Base-by-base conservation (phyloP, 1,284 basidiomycete species). In the Ustilago nuda region DNA sequence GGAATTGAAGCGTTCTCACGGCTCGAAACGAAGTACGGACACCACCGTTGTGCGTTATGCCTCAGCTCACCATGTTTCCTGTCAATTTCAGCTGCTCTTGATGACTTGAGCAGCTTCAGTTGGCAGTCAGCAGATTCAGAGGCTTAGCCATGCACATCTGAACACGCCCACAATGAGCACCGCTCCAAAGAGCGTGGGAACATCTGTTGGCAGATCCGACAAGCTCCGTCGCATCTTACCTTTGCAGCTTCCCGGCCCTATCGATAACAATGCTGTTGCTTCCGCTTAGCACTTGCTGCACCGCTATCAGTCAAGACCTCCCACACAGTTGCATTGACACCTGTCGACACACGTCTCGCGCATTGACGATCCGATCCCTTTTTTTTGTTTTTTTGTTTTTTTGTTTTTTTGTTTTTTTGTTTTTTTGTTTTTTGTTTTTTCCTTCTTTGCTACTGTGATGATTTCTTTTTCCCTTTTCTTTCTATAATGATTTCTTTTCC, bases 281-380 rank as follows among this genome's bases (percentile, higher is more conserved):
- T 45, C 43, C 7, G n/a, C n/a, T 19, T 19, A 45, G 19, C n/a
- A 19, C 35, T 56, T 11, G 32, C 33, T 41, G 45, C 46, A 43
- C 17, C 23, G 37, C 41, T 43, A 43, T 41, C 61, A 15, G 37
- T 52, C 2, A 15, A 53, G 11, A 60, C 39, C 36, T 13, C 58
- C 50, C 58, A 43, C 58, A 11, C n/a, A 23, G 35, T 33, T 23
- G 43, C 52, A 59, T 39, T 56, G 43, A 50, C 50, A 39, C 19
- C 27, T 46, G 69, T 71, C 69, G 69, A 51, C 56, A 71, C 45
- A 65, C 69, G 51, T 71, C 62, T 43, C 15, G 37, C 46, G 9
- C 27, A 48, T 23, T 37, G 17, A 27, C n/a, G 12, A 41, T 55
- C 53, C 37, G 48, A 9, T 48, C n/a, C 45, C 2, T 13, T 19